phyloP scores from a whole-genome alignment of 345 rosid species.

The Populus alba region DNA sequence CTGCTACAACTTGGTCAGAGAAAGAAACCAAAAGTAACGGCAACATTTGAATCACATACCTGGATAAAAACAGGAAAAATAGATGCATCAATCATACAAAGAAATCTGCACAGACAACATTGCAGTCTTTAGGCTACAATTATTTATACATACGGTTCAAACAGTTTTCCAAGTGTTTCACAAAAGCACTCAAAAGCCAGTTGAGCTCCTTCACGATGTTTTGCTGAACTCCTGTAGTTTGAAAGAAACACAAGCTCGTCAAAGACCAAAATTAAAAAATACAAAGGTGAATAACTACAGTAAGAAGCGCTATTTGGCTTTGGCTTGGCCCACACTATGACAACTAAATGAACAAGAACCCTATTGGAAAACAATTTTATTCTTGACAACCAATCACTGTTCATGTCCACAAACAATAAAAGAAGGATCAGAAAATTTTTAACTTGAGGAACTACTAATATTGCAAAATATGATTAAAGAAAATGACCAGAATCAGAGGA shows the following conservation, averaged over 20 bases:
- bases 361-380: too few relatives aligned
- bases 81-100: not conserved
- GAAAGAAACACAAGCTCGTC: constrained; percentile 8
- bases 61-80: constrained; percentile 27
- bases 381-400: too few relatives aligned
- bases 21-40: constrained; percentile 88
- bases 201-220: constrained; percentile 89
- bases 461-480: too few relatives aligned
- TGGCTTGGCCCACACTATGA: too few relatives aligned
- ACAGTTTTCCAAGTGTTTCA: constrained; percentile 85
- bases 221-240: constrained; percentile 69
- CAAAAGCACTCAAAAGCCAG: constrained; percentile 96
- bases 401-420: too few relatives aligned
- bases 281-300: not conserved
- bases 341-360: too few relatives aligned
- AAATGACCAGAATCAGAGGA: not conserved
- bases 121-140: not conserved
- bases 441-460: too few relatives aligned
- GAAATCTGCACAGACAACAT: not conserved
- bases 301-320: too few relatives aligned
- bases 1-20: constrained; percentile 97
- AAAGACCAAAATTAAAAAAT: not conserved
- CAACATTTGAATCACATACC: constrained; percentile 93
- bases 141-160: constrained; percentile 76
- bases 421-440: too few relatives aligned